phyloP scores from a whole-genome alignment of 192 early-diverging fungal species.

The Cetraspora pellucida region DNA sequence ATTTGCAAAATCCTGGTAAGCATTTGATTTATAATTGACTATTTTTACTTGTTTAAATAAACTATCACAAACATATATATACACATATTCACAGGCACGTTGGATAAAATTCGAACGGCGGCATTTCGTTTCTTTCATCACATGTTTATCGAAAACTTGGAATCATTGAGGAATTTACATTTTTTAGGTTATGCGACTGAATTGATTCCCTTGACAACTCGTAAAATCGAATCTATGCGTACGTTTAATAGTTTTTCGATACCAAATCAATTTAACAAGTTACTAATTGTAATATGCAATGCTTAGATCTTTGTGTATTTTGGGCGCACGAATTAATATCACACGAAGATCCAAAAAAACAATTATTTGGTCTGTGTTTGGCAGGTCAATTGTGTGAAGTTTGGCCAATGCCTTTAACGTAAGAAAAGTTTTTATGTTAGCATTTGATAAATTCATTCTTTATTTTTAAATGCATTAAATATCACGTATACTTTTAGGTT shows the following conservation, averaged over 20 bases:
- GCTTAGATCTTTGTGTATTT: slow-evolving; percentile 1
- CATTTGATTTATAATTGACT: background rate
- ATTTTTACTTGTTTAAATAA: background rate
- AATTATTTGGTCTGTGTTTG: slow-evolving; percentile 14
- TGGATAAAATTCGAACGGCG: slow-evolving; percentile 36
- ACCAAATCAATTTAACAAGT: background rate
- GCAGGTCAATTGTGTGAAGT: slow-evolving; percentile 14
- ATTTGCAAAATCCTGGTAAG: slow-evolving; percentile 21
- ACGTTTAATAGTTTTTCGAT: background rate
- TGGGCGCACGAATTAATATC: slow-evolving; percentile 2
- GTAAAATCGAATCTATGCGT: slow-evolving; percentile 66
- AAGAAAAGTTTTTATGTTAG: background rate
- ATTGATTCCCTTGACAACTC: slow-evolving; percentile 57
- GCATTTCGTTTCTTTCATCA: slow-evolving; percentile 63
- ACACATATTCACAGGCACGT: background rate
- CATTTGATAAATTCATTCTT: background rate
- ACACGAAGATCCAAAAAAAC: slow-evolving; percentile 10
- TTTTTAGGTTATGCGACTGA: slow-evolving; percentile 62
- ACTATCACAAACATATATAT: background rate
- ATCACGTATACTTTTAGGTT: background rate
- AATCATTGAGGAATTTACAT: slow-evolving; percentile 59
- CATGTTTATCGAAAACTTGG: slow-evolving; percentile 59
- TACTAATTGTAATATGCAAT: background rate
- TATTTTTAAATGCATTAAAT: background rate
- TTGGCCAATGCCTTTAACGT: slow-evolving; percentile 29